These are phyloP conservation scores for Aureobasidium sp. DNA, from an alignment of 2,329 filamentous ascomycete species.

Conservation along the genomic window DNA sequence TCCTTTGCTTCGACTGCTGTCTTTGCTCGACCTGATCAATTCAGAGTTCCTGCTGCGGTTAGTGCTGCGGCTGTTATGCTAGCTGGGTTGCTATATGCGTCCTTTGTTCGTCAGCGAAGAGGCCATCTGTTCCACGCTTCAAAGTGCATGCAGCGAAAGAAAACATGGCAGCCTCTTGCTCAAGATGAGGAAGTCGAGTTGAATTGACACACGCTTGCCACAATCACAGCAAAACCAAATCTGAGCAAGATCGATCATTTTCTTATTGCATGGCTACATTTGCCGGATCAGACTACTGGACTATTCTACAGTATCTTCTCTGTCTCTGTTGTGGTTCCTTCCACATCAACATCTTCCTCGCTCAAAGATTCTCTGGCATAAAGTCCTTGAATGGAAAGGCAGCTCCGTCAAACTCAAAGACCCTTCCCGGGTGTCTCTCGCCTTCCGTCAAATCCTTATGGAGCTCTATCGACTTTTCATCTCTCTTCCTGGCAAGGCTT, in stretches of 20 bases:
- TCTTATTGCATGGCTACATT: neutral
- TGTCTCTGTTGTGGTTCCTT: neutral
- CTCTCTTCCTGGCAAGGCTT: neutral
- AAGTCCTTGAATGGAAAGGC: neutral
- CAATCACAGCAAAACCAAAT: neutral
- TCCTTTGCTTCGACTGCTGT: conserved; percentile 60
- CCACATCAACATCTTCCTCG: neutral
- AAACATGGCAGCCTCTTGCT: neutral
- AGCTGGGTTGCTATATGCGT: conserved; percentile 47
- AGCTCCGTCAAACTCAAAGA: neutral
- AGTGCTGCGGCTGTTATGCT: conserved; percentile 48
- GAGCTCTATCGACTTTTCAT: neutral
- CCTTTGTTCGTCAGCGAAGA: conserved; percentile 50
- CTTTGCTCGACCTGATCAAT: conserved; percentile 57
- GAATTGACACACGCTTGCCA: neutral
- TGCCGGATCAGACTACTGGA: neutral
- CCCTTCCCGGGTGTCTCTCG: neutral
- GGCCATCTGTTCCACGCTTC: conserved; percentile 53
- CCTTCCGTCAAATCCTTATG: neutral
- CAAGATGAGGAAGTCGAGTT: conserved; percentile 1
- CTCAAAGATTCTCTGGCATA: neutral
- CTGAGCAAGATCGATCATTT: neutral
- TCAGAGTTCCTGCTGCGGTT: conserved; percentile 55
- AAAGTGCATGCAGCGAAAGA: conserved; percentile 22
- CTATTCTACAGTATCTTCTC: neutral